These are phyloP conservation scores for Grosmannia penicillata DNA, from an alignment of 2,329 filamentous ascomycete genomes.

Conservation along the genomic window DNA sequence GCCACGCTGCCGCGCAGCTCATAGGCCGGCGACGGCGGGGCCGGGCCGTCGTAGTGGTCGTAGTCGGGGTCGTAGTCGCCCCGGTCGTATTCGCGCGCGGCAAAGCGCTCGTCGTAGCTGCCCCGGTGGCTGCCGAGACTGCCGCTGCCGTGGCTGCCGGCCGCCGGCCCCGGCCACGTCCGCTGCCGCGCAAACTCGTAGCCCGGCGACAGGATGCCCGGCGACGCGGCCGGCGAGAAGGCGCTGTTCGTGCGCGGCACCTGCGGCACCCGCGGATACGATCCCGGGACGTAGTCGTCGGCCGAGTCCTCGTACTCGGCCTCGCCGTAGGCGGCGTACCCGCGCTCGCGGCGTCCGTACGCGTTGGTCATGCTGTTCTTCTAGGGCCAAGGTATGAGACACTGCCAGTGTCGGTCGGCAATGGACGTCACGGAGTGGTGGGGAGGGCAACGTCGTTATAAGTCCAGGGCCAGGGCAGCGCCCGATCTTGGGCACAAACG, in stretches of 20 bases:
- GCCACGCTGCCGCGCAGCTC: too few species aligned
- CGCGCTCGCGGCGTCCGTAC: not conserved
- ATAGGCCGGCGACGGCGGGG: too few species aligned
- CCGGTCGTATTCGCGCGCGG: too few species aligned
- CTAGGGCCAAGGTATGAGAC: too few species aligned
- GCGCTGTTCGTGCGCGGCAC: constrained; percentile 4
- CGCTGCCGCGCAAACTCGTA: constrained; percentile 7
- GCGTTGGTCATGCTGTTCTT: too few species aligned
- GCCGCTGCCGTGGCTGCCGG: not conserved
- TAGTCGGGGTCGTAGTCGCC: too few species aligned
- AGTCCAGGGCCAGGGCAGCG: too few species aligned
- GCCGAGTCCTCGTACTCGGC: not conserved
- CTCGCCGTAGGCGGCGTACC: not conserved
- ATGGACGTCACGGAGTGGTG: too few species aligned
- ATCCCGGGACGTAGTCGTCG: constrained; percentile 4
- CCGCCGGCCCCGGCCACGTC: constrained; percentile 1
- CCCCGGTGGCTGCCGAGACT: not conserved
- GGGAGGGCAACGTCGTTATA: too few species aligned
- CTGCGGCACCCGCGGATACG: constrained; percentile 6
- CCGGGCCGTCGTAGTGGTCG: too few species aligned
- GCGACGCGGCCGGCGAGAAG: constrained; percentile 7
- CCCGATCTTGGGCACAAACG: too few species aligned
- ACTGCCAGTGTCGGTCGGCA: too few species aligned
- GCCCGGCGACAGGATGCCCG: constrained; percentile 4
- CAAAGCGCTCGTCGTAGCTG: constrained; percentile 7